Base-by-base conservation (phyloP, 257 asterid genomes). In the Phtheirospermum japonicum region DNA sequence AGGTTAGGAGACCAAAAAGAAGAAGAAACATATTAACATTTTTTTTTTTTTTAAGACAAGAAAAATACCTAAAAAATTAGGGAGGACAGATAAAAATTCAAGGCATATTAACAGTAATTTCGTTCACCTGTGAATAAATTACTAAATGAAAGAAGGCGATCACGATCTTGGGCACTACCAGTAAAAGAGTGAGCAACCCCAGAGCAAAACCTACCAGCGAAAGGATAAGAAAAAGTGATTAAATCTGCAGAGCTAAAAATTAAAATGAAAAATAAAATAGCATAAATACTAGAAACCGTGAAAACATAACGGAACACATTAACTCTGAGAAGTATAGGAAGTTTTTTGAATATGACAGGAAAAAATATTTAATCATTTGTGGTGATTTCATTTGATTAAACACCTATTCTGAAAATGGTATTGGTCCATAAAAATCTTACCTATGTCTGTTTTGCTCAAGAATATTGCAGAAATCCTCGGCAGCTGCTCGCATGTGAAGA, bases 401-500 rank as follows among this genome's bases (percentile, higher is more conserved):
- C n/a, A n/a, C n/a, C n/a, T n/a, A 12, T 42, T 62, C 60, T 51
- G 33, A 17, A 42, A 57, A 65, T 71, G 65, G 42, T 36, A 34
- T 51, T 37, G 34, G 60, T 19, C 32, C 31, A 67, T 9, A 63
- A 71, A 23, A 1, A 64, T 42, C 66, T 73, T 75, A 86, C 99
- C 79, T 71, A 67, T 85, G 82, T 43, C 82, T 79, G 71, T 89
- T 89, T 74, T 46, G 80, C 66, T 68, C 85, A 40, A 92, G 84
- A 71, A 92, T 84, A 74, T 69, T 51, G 70, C 94, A 83, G 75
- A 92, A 92, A 73, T 92, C 99, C 73, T 80, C 89, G 17, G 85
- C 95, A 63, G 99, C 97, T 48, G 96, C 96, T 75, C 99, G 90
- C 99, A 92, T 92, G 77, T 92, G 99, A 69, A 92, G 99, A 80